Evolutionary conservation across 352 stramenopile genomes (phyloP), one percentile per base, ranked within the genome.

Genomic region (Phytopythium delawarense): DNA sequence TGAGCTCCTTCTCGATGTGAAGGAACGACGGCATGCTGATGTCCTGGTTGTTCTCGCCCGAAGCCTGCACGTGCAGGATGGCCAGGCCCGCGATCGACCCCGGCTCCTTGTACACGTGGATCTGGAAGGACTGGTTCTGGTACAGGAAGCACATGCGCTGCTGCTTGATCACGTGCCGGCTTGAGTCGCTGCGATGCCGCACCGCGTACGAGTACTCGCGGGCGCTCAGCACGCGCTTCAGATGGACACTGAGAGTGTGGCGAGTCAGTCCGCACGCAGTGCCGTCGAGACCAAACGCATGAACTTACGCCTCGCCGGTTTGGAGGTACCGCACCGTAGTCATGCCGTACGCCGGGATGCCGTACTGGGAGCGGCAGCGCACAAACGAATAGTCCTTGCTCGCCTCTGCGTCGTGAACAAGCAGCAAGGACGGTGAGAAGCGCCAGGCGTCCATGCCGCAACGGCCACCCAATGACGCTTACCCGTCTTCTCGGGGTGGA

Each of bases 321-420:
- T 87, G 69, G 12, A 94, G 69, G 57, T 91, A 92, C 18, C 85
- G 83, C 34, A 94, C 85, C 2, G 85, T 94, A 21, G 85, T 94
- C 85, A 94, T 94, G 59, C 85, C 83, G 55, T 94, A 94, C 39
- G 83, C 81, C 5, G 85, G 79, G 54, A 92, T 91, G 30, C 85
- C 85, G 51, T 91, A 91, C 62, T 94, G 85, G 51, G 85, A 92
- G 59, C 85, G 85, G 52, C 85, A 94, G 20, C 85, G 81, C 40
- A 94, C 85, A 52, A 94, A 94, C 46, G 82, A 92, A 57, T 92
- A 94, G 63, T 94, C 85, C 64, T 92, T 91, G 69, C 76, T 91
- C 15, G 72, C 88, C 46, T 84, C 76, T 86, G 57, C n/a, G 16
- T n/a, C 25, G 18, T 53, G 45, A 54, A 48, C 16, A 32, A 5